A percentile compares a stretch with the other conserved stretches of the same genome.
These are phyloP conservation scores for Sclerospora graminicola DNA, from an alignment of 352 stramenopile species.

Conservation along the genomic window DNA sequence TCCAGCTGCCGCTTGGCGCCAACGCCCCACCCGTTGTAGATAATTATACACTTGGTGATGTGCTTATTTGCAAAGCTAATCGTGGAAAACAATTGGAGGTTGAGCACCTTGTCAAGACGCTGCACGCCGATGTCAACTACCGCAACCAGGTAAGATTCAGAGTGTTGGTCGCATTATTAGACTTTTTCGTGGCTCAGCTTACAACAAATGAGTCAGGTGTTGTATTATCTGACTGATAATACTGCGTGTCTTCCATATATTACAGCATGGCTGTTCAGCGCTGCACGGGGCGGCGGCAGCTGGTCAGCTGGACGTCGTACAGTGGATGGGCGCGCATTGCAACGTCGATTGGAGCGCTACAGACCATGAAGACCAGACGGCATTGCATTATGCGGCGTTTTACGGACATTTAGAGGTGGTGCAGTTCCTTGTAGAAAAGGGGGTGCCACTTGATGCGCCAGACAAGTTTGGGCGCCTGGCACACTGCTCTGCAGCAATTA, in stretches of 20 bases:
- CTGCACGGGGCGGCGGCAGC: constrained; percentile 67
- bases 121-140: constrained; percentile 80
- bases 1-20: constrained; percentile 50
- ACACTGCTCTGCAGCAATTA: constrained; percentile 77
- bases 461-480: constrained; percentile 79
- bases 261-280: constrained; percentile 71
- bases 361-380: constrained; percentile 76
- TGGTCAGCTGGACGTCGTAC: constrained; percentile 70
- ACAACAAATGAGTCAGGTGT: not conserved
- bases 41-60: constrained; percentile 76
- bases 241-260: not conserved
- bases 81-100: constrained; percentile 77
- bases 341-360: constrained; percentile 47
- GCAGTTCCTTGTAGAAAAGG: constrained; percentile 72
- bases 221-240: constrained; percentile 2
- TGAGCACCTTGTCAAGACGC: constrained; percentile 56
- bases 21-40: constrained; percentile 39
- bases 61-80: constrained; percentile 80
- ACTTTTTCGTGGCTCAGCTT: not conserved
- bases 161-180: too few species aligned
- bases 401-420: constrained; percentile 83
- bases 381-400: constrained; percentile 81
- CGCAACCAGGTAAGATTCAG: constrained; percentile 51
- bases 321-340: constrained; percentile 60
- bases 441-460: constrained; percentile 63